Evolutionary conservation across 148 eudicot species (phyloP), one percentile per base, ranked within the genome.

Genomic region (Vaccinium corymbosum): DNA sequence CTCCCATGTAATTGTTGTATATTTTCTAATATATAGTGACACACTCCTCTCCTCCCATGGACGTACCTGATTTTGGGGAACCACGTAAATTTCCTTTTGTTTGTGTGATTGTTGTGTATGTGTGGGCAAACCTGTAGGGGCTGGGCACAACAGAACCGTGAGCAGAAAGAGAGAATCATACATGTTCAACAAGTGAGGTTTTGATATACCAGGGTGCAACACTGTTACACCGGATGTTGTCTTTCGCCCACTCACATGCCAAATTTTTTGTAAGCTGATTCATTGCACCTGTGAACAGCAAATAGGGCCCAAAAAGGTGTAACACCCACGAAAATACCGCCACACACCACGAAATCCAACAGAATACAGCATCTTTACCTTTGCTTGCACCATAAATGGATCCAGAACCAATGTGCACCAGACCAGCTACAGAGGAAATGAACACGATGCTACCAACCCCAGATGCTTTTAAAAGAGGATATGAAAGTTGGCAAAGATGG

Each of bases 161-260:
- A 27, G 85, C 51, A 61, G 78, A 35, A 79, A 51, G 79, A 32
- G 79, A 82, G 81, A 80, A 82, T 77, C 87, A 87, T 93, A 94
- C 98, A 78, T 83, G 85, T 78, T 92, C 90, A 73, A 92, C 92
- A 51, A 93, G 92, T 56, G 98, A 89, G 56, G 98, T 95, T 86
- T 59, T 90, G 87, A 82, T 95, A 80, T 88, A 91, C 95, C 96
- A 91, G 8, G 98, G 98, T 10, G 95, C 90, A 86, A 95, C 94
- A 75, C 87, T 68, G 73, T 95, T 95, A 72, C 89, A 87, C 53
- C 95, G 90, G 55, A 92, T 95, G 79, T 89, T 91, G 86, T 95
- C 97, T 84, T 92, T 92, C 32, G 98, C 97, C 98, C 98, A 95
- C 85, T 95, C 98, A 86, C 98, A 95, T 2, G 98, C 95, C 81